Evolutionary conservation across 1,139 yeast species (phyloP).

Genomic region (Taiozyma sp.): DNA sequence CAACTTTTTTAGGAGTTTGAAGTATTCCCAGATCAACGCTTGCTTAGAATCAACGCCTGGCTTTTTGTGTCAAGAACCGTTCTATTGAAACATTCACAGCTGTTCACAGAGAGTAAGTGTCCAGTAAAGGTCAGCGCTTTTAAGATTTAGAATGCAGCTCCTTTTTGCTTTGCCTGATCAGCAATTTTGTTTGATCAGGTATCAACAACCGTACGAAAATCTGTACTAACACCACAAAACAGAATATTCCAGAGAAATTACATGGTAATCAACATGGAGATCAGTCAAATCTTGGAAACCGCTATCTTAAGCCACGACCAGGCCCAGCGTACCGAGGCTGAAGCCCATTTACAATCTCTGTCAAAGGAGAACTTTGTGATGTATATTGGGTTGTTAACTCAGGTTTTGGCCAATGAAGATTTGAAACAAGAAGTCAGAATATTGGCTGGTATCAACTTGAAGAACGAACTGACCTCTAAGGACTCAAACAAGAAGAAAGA

Average conservation of each 20-base stretch:
- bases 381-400: slow-evolving; percentile 66
- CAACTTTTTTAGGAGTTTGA: background rate
- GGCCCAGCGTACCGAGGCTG: slow-evolving; percentile 72
- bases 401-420: slow-evolving; percentile 63
- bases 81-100: background rate
- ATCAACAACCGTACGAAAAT: background rate
- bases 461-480: slow-evolving; percentile 84
- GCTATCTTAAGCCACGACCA: slow-evolving; percentile 69
- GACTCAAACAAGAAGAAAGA: slow-evolving; percentile 46
- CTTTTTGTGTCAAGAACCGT: background rate
- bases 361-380: slow-evolving; percentile 74
- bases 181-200: background rate
- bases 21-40: background rate
- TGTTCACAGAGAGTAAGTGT: background rate
- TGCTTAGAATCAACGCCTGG: background rate
- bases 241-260: background rate
- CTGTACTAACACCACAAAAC: background rate
- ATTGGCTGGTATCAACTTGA: slow-evolving; percentile 85
- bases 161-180: background rate
- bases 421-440: slow-evolving; percentile 81
- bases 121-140: background rate
- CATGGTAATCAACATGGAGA: slow-evolving; percentile 35
- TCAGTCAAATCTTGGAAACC: slow-evolving; percentile 69
- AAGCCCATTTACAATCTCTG: slow-evolving; percentile 67
- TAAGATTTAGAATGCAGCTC: background rate